Evolutionary conservation across 2,329 filamentous ascomycete genomes (phyloP).

Genomic region (Trichoderma atroviride): DNA sequence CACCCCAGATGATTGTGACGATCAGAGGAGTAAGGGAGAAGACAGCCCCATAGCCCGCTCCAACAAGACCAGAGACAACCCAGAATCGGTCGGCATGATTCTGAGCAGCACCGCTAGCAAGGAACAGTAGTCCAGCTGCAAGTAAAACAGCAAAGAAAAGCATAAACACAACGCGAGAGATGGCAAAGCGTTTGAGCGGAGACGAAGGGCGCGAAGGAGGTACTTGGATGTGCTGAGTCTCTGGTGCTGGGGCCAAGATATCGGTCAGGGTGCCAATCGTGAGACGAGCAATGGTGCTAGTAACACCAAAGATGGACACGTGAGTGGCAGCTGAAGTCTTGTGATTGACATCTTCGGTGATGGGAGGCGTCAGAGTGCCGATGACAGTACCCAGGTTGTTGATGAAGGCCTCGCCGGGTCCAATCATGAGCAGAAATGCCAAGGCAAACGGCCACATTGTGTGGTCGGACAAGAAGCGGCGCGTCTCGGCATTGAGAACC

Average conservation of each 20-base stretch:
- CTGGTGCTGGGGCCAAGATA: conserved; percentile 71
- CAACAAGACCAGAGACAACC: conserved; percentile 80
- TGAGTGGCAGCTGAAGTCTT: conserved; percentile 77
- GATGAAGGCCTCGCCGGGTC: conserved; percentile 95
- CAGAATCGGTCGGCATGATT: conserved; percentile 79
- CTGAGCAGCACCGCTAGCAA: conserved; percentile 76
- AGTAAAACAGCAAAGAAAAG: conserved; percentile 74
- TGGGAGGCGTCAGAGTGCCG: conserved; percentile 73
- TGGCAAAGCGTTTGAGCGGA: conserved; percentile 50
- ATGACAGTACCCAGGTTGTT: conserved; percentile 97
- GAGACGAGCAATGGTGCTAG: conserved; percentile 88
- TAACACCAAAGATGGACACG: conserved; percentile 88
- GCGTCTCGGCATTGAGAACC: conserved; percentile 89
- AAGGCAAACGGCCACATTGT: conserved; percentile 96
- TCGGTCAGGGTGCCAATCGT: conserved; percentile 88
- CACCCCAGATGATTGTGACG: conserved; percentile 96
- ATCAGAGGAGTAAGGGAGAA: conserved; percentile 91
- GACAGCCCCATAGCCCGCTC: conserved; percentile 88
- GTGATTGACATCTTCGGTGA: conserved; percentile 44
- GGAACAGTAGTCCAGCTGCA: conserved; percentile 73
- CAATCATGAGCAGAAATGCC: conserved; percentile 90
- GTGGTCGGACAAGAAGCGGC: conserved; percentile 78
- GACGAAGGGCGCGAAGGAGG: conserved; percentile 32
- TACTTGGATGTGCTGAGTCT: conserved; percentile 59
- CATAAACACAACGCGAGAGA: conserved; percentile 82